Conservation (phyloP, 2,329 filamentous ascomycete species). For the Fusarium sacchari region DNA sequence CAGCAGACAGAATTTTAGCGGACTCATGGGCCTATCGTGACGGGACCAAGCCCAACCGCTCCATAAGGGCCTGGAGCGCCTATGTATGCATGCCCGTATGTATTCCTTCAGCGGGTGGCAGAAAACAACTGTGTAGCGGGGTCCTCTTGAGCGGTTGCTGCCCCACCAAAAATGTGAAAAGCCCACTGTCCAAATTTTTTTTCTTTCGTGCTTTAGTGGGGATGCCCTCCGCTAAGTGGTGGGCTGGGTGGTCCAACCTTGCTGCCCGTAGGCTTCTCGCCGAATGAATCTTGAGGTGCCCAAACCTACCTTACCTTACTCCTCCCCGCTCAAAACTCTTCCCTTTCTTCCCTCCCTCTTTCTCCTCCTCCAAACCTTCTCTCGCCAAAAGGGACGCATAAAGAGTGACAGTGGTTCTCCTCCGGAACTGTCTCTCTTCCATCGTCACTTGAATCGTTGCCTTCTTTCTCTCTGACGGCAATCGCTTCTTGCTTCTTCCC, state of each 20-base stretch:
- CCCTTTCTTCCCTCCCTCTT: conserved; percentile 28
- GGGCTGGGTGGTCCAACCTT: conserved; percentile 29
- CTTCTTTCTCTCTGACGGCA: conserved; percentile 35
- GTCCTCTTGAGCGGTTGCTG: conserved; percentile 11
- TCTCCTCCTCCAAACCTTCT: conserved; percentile 34
- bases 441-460: conserved; percentile 48
- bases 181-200: conserved; percentile 41
- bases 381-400: conserved; percentile 51
- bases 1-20: conserved; percentile 36
- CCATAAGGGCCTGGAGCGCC: conserved; percentile 34
- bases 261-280: conserved; percentile 17
- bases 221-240: conserved; percentile 17
- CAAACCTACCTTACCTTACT: conserved; percentile 32
- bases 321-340: conserved; percentile 44
- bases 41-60: conserved; percentile 25
- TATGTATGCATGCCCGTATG: too few species aligned
- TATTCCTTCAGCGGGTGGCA: conserved; percentile 20
- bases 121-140: conserved; percentile 20
- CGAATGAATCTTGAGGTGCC: conserved; percentile 39
- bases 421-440: conserved; percentile 52
- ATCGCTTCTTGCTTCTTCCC: conserved; percentile 44
- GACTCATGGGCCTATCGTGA: conserved; percentile 34
- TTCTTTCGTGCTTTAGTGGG: conserved; percentile 27
- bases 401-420: conserved; percentile 53
- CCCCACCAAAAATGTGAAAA: conserved; percentile 30